Evolutionary conservation across 495 filamentous ascomycete genomes (phyloP).

Genomic region (Amniculicola lignicola): DNA sequence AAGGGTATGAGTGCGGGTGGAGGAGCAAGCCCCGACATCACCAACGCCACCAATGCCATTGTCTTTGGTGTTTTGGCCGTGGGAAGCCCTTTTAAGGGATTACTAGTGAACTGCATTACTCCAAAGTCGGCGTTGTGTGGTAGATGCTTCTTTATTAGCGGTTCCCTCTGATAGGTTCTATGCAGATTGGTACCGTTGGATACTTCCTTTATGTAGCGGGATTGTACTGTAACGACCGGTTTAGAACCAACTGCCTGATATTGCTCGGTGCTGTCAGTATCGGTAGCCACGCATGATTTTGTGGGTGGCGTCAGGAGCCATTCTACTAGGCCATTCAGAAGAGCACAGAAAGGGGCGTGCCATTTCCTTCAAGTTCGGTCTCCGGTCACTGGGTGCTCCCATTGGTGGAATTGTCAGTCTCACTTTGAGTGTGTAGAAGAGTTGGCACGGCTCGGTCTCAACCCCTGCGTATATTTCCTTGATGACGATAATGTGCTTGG

Average conservation of each 20-base stretch:
- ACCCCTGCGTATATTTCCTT: neutral
- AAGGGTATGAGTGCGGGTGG: slow-evolving; percentile 1
- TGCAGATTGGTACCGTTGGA: neutral
- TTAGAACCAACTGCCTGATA: neutral
- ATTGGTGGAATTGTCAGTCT: slow-evolving; percentile 2
- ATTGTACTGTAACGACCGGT: slow-evolving; percentile 5
- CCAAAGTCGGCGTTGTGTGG: neutral
- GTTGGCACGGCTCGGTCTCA: neutral
- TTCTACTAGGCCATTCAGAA: neutral
- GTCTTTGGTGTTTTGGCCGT: neutral
- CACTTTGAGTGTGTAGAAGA: neutral
- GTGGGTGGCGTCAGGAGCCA: neutral
- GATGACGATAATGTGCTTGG: neutral
- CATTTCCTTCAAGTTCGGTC: neutral
- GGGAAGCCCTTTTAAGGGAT: neutral
- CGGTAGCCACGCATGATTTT: neutral
- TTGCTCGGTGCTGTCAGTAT: neutral
- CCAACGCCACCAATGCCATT: neutral
- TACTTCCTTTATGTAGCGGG: neutral
- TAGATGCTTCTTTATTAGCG: neutral
- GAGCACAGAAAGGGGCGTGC: neutral
- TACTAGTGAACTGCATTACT: neutral
- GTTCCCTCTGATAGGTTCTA: neutral
- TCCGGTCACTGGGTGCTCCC: neutral
- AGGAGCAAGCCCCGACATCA: neutral